Conservation (phyloP, 352 stramenopile species). For the Elongisporangium senticosum region DNA sequence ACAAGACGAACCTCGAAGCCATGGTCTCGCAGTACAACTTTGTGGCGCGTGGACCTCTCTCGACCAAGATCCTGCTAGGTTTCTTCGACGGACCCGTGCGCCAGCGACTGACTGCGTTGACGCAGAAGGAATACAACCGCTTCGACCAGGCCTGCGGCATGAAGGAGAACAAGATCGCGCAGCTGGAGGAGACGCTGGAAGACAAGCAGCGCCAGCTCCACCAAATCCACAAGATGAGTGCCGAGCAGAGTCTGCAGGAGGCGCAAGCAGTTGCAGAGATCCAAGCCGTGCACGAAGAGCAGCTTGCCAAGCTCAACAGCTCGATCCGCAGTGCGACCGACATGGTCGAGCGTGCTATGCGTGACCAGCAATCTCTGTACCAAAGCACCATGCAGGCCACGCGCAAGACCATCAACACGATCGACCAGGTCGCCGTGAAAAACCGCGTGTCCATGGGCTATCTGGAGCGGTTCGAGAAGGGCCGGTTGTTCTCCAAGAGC, state of each 20-base stretch:
- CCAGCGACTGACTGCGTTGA: slow-evolving; percentile 35
- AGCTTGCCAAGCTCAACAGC: slow-evolving; percentile 29
- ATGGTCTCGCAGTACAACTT: slow-evolving; percentile 81
- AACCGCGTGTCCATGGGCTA: slow-evolving; percentile 64
- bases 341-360: slow-evolving; percentile 42
- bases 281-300: slow-evolving; percentile 31
- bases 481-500: slow-evolving; percentile 60
- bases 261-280: slow-evolving; percentile 38
- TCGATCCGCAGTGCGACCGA: slow-evolving; percentile 31
- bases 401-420: slow-evolving; percentile 69
- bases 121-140: slow-evolving; percentile 52
- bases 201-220: slow-evolving; percentile 40
- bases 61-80: slow-evolving; percentile 38
- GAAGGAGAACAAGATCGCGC: slow-evolving; percentile 39
- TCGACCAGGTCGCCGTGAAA: slow-evolving; percentile 61
- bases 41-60: slow-evolving; percentile 47
- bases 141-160: slow-evolving; percentile 47
- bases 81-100: slow-evolving; percentile 58
- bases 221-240: slow-evolving; percentile 37
- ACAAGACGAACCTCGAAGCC: slow-evolving; percentile 74
- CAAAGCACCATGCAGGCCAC: slow-evolving; percentile 76
- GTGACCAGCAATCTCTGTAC: slow-evolving; percentile 60
- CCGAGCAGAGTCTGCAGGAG: slow-evolving; percentile 47
- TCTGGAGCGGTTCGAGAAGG: slow-evolving; percentile 72
- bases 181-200: slow-evolving; percentile 44